These are phyloP conservation scores for Talaromyces wortmannii DNA, from an alignment of 495 filamentous ascomycete genomes.

Conservation along the genomic window DNA sequence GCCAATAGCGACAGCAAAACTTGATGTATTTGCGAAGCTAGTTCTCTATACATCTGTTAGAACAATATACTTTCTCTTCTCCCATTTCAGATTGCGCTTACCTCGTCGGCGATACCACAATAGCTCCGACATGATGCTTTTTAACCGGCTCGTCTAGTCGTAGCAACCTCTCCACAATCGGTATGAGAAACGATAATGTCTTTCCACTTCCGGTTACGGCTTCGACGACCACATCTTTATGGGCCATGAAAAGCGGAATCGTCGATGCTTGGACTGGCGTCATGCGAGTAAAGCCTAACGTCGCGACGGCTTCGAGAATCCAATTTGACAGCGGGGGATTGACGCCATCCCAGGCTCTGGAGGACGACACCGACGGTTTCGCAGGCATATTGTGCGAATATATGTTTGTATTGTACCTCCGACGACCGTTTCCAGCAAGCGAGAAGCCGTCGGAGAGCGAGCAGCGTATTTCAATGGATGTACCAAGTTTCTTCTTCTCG, in stretches of 20 bases:
- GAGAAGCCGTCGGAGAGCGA: too few relatives aligned
- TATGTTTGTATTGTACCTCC: not conserved
- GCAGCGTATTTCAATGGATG: too few relatives aligned
- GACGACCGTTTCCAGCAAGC: not conserved
- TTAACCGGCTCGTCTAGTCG: conserved; percentile 69
- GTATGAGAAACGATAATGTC: conserved; percentile 85
- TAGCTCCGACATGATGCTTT: conserved; percentile 81
- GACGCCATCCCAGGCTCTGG: conserved; percentile 72
- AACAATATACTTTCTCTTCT: not conserved
- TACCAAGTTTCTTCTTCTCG: too few relatives aligned
- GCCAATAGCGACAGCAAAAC: conserved; percentile 71
- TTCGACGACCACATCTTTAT: conserved; percentile 96
- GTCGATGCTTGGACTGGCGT: conserved; percentile 94
- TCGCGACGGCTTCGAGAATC: conserved; percentile 75
- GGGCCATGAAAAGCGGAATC: conserved; percentile 82
- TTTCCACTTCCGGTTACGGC: conserved; percentile 96
- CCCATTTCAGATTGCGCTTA: conserved; percentile 11
- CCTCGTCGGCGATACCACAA: conserved; percentile 86
- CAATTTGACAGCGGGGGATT: conserved; percentile 79
- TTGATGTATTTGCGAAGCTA: conserved; percentile 82
- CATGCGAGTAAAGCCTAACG: conserved; percentile 80
- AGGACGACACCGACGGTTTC: conserved; percentile 23
- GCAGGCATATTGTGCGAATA: conserved; percentile 21
- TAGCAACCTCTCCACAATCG: conserved; percentile 77
- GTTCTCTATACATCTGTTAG: conserved; percentile 49